Evolutionary conservation across 1,284 basidiomycete species (phyloP).

Genomic region (Cryptococcus deneoformans): DNA sequence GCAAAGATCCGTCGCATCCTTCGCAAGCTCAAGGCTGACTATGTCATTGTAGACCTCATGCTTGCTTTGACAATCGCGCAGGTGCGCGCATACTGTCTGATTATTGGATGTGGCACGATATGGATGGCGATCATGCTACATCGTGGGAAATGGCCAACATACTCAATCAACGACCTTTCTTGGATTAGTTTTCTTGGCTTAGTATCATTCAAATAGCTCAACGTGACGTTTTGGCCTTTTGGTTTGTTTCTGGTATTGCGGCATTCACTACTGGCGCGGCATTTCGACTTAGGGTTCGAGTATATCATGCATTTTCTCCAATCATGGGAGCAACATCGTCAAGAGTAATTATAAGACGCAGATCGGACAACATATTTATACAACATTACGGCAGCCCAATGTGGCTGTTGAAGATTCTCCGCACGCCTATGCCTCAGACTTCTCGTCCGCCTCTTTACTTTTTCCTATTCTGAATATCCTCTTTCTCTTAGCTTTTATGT

Average conservation of each 20-base stretch:
- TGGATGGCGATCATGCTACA: slow-evolving; percentile 14
- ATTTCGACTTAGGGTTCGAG: too few relatives aligned
- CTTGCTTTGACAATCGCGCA: slow-evolving; percentile 41
- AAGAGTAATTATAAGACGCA: too few relatives aligned
- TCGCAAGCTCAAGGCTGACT: neutral
- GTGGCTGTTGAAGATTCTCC: too few relatives aligned
- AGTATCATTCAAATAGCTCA: too few relatives aligned
- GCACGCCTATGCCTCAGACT: neutral
- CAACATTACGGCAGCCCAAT: too few relatives aligned
- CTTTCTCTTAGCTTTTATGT: slow-evolving; percentile 72
- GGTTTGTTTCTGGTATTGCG: too few relatives aligned
- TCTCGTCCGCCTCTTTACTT: slow-evolving; percentile 33
- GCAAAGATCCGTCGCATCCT: slow-evolving; percentile 6
- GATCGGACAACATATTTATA: too few relatives aligned
- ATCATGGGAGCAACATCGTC: too few relatives aligned
- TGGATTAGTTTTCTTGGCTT: slow-evolving; percentile 6
- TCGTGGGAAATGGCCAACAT: slow-evolving; percentile 18
- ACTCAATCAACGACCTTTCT: slow-evolving; percentile 17
- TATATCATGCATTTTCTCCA: too few relatives aligned
- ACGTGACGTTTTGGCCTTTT: too few relatives aligned
- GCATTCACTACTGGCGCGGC: too few relatives aligned
- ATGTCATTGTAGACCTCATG: slow-evolving; percentile 28
- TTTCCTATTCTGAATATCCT: slow-evolving; percentile 65
- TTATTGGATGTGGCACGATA: slow-evolving; percentile 21
- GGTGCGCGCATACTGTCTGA: slow-evolving; percentile 18